Base-by-base conservation (phyloP, 768 basidiomycete species). In the Gloeostereum incarnatum region DNA sequence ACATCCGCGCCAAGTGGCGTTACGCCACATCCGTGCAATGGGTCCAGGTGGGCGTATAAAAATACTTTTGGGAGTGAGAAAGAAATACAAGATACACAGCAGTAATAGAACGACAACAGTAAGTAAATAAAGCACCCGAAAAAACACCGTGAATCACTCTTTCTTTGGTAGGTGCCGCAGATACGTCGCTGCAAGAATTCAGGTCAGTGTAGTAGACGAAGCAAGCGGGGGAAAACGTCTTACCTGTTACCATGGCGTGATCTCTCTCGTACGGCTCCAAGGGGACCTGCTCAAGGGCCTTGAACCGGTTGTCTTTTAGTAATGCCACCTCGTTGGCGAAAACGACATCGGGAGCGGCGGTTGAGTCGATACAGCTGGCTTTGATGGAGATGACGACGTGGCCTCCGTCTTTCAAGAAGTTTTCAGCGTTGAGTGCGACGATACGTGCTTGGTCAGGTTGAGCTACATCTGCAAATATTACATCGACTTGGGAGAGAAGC, bases 391-490 rank as follows among this genome's bases (percentile, higher is more conserved):
- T 91, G 50, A 99, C 80, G 50, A 76, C 69, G 51, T 96, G 89
- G 2, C 96, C 96, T 21, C 75, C 77, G 58, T 93, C 83, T 61
- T 94, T 97, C 39, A 99, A 73, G 81, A 99, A 99, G 59, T 81
- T 80, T 50, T 96, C 81, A 0, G 94, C 89, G 60, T 99, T 98
- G 59, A 80, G 74, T 27, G 76, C 71, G 45, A 98, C 89, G 53
- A 98, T 97, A 68, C 93, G 91, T 2, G 93, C 93, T 65, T 99
- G 96, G 63, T 99, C 93, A 31, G 94, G 94, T 57, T 99, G 96
- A 1, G 96, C 96, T 35, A 99, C 80, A 60, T 99, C 96, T 40
- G 96, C 92, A 51, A 99, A 99, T 57, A 99, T 85, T 46, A 94
- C 92, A 50, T 99, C 96, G 40, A 98, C 94, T 38, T 89, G 74